Evolutionary conservation across 352 stramenopile genomes (phyloP).

Genomic region (Globisporangium nodosum): DNA sequence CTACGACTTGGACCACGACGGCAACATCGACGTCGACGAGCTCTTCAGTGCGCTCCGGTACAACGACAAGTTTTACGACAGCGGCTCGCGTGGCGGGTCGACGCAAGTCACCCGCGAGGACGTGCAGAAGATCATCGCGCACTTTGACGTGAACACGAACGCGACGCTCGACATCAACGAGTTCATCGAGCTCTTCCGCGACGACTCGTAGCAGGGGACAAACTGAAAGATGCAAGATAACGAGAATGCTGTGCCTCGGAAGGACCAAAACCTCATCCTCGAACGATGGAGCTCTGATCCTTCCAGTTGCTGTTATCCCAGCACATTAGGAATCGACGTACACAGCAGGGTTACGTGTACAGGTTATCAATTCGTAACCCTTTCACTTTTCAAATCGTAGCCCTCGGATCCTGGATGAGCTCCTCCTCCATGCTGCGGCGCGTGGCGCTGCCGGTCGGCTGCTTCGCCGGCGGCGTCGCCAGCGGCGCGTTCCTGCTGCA

Average conservation of each 20-base stretch:
- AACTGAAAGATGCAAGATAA: too few relatives aligned
- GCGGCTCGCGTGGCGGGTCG: slow-evolving; percentile 17
- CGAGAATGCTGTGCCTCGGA: too few relatives aligned
- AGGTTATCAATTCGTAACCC: not conserved
- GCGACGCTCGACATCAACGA: slow-evolving; percentile 64
- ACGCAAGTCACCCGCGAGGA: slow-evolving; percentile 50
- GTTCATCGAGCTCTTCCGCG: slow-evolving; percentile 78
- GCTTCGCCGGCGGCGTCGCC: slow-evolving; percentile 14
- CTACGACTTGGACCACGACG: slow-evolving; percentile 64
- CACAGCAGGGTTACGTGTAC: not conserved
- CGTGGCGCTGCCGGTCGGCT: slow-evolving; percentile 12
- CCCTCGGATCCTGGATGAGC: slow-evolving; percentile 1
- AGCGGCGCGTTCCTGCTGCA: slow-evolving; percentile 5
- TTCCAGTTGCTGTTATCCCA: too few relatives aligned
- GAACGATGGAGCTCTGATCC: too few relatives aligned
- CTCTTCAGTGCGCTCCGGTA: slow-evolving; percentile 58
- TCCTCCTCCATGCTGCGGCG: slow-evolving; percentile 8
- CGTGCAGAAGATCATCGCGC: slow-evolving; percentile 62
- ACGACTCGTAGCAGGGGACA: slow-evolving; percentile 33
- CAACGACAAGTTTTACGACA: slow-evolving; percentile 72
- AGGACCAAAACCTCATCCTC: too few relatives aligned
- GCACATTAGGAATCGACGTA: too few relatives aligned
- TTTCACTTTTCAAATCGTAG: not conserved
- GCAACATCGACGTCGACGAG: slow-evolving; percentile 63
- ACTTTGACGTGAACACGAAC: slow-evolving; percentile 74